A percentile compares a stretch with the other conserved stretches of the same genome.
Evolutionary conservation across 345 rosid species (phyloP).

Genomic region (Aquilaria malaccensis): DNA sequence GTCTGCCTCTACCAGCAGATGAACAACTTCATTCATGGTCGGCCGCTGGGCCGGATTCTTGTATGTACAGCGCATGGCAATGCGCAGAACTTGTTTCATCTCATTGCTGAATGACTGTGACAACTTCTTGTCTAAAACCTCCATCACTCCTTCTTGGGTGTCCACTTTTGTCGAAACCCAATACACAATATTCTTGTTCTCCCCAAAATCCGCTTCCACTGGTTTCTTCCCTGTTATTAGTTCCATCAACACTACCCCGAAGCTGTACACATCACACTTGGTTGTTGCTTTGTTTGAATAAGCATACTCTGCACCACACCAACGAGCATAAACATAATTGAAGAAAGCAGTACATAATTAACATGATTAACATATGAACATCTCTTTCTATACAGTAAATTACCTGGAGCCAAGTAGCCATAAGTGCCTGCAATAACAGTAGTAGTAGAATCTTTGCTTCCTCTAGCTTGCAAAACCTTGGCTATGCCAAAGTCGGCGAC

Average conservation of each 20-base stretch:
- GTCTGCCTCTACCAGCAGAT: slow-evolving; percentile 55
- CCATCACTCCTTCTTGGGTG: slow-evolving; percentile 64
- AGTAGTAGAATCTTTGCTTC: slow-evolving; percentile 76
- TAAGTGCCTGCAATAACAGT: slow-evolving; percentile 85
- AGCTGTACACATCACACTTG: slow-evolving; percentile 92
- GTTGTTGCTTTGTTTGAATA: slow-evolving; percentile 78
- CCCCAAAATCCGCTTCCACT: slow-evolving; percentile 68
- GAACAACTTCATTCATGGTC: slow-evolving; percentile 87
- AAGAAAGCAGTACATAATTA: too few relatives aligned
- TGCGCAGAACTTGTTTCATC: slow-evolving; percentile 61
- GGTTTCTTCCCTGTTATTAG: slow-evolving; percentile 82
- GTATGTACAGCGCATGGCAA: slow-evolving; percentile 74
- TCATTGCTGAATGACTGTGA: slow-evolving; percentile 59
- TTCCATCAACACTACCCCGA: slow-evolving; percentile 87
- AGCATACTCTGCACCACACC: slow-evolving; percentile 60
- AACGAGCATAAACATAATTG: background rate
- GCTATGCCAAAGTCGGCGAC: slow-evolving; percentile 96
- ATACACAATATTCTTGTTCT: slow-evolving; percentile 68
- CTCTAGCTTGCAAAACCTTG: slow-evolving; percentile 82
- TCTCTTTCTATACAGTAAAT: background rate
- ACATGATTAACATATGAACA: too few relatives aligned
- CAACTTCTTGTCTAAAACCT: slow-evolving; percentile 58
- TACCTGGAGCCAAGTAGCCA: slow-evolving; percentile 94
- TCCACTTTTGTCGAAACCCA: slow-evolving; percentile 76
- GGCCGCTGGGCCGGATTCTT: slow-evolving; percentile 60